Base-by-base conservation (phyloP, 2,329 filamentous ascomycete species). In the Cercospora sesami region DNA sequence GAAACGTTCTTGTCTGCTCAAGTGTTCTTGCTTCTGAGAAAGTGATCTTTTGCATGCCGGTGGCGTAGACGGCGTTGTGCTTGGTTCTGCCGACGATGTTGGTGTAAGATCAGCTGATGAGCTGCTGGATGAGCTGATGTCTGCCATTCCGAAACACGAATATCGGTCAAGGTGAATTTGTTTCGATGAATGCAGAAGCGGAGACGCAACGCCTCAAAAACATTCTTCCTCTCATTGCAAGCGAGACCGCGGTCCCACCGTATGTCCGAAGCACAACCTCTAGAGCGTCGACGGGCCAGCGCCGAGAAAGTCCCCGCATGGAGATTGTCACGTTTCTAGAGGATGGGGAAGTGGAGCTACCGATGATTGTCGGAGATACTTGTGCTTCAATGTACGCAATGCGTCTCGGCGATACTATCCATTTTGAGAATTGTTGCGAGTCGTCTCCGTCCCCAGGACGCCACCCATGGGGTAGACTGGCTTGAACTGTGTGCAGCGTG, bases 1-100 rank as follows among this genome's bases (percentile, higher is more conserved):
- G 64, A 71, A 71, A 16, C 58, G 30, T 21, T 68, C 55, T 48
- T 60, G 36, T 66, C 65, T 60, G 59, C 61, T 64, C 39, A 64
- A 39, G 18, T 42, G 5, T 36, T 60, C 42, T 28, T 36, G 64
- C 57, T 65, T 48, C 28, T 45, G 7, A 10, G 51, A 26, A 28
- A 33, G 18, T 28, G 45, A 55, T 14, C 18, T 39, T 12, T 31
- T 23, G 33, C 62, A 58, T 64, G n/a, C 16, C 9, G 53, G 51
- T 21, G 53, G 62, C 33, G 62, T 58, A 16, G 53, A 58, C 9
- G 23, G 62, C 23, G 62, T 45, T 45, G 62, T 64, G 33, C 51
- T 64, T 64, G 62, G 51, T 3, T 59, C 62, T 7, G 42, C 18
- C n/a, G 51, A 64, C 21, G 51, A 64, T 16, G 28, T 58, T 39